Percentiles rank a stretch among this genome's conserved stretches.
phyloP scores from a whole-genome alignment of 306 rosid species.

The Ochetophila trinervis region DNA sequence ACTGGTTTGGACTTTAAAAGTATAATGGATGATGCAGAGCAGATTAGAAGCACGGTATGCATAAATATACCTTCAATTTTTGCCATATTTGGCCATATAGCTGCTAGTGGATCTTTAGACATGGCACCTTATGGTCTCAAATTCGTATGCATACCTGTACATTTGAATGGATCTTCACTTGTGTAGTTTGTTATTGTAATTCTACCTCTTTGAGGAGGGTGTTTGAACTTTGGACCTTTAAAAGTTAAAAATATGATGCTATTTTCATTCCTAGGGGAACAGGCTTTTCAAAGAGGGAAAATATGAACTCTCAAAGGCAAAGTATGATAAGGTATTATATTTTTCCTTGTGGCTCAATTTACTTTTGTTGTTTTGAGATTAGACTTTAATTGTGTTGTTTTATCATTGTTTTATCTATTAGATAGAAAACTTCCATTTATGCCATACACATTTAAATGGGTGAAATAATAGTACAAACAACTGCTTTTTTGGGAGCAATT shows the following conservation, averaged over 20 bases:
- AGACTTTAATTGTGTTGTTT: constrained; percentile 11
- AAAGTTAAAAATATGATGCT: constrained; percentile 24
- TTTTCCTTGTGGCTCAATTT: not conserved
- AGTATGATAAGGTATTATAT: constrained; percentile 82
- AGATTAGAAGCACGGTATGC: constrained; percentile 79
- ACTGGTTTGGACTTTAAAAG: constrained; percentile 80
- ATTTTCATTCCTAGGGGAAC: constrained; percentile 69
- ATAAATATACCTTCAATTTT: constrained; percentile 16
- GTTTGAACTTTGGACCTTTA: constrained; percentile 1
- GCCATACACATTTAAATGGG: not conserved
- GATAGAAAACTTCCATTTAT: constrained; percentile 5
- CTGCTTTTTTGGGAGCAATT: constrained; percentile 2
- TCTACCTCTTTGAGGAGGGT: not conserved
- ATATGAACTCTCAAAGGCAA: constrained; percentile 91
- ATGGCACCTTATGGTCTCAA: not conserved
- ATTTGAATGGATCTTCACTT: not conserved
- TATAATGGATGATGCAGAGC: constrained; percentile 90
- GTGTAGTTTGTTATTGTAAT: not conserved
- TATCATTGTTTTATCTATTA: not conserved
- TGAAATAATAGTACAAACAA: not conserved
- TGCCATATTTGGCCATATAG: constrained; percentile 12
- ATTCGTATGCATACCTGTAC: not conserved
- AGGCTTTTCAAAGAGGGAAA: constrained; percentile 96
- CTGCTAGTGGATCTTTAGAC: constrained; percentile 9
- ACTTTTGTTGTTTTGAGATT: not conserved